Conservation (phyloP, 345 rosid species). For the Dipteronia dyeriana region DNA sequence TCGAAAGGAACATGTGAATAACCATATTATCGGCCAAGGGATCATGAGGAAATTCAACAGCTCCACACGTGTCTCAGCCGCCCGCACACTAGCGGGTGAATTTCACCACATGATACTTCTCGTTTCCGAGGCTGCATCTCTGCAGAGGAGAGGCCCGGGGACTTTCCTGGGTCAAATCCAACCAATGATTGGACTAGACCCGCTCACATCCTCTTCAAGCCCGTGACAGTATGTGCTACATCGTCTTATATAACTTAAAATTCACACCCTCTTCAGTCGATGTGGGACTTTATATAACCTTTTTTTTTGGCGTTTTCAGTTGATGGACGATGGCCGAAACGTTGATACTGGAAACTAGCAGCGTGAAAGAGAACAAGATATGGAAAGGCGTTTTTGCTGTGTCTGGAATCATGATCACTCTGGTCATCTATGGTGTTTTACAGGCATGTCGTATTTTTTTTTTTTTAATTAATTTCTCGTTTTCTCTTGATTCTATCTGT, state of each 20-base stretch:
- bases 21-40: background rate
- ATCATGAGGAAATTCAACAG: background rate
- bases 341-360: conserved; percentile 30
- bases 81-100: too few species aligned
- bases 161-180: conserved; percentile 1
- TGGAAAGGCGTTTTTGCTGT: conserved; percentile 83
- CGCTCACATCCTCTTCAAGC: too few species aligned
- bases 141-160: conserved; percentile 1
- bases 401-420: conserved; percentile 85
- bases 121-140: too few species aligned
- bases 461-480: background rate
- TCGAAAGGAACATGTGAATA: conserved; percentile 9
- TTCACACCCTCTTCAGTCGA: background rate
- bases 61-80: too few species aligned
- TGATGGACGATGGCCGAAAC: conserved; percentile 75
- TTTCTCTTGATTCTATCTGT: background rate
- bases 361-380: conserved; percentile 52
- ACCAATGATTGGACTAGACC: fast-evolving
- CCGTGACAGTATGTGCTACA: too few species aligned
- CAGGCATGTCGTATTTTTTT: conserved; percentile 62
- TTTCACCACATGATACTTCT: too few species aligned
- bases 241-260: too few species aligned
- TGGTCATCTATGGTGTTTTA: conserved; percentile 86
- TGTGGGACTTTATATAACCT: too few species aligned
- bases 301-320: conserved; percentile 3